phyloP scores from a whole-genome alignment of 2,329 filamentous ascomycete species.

The Fusarium tanahbumbuense region DNA sequence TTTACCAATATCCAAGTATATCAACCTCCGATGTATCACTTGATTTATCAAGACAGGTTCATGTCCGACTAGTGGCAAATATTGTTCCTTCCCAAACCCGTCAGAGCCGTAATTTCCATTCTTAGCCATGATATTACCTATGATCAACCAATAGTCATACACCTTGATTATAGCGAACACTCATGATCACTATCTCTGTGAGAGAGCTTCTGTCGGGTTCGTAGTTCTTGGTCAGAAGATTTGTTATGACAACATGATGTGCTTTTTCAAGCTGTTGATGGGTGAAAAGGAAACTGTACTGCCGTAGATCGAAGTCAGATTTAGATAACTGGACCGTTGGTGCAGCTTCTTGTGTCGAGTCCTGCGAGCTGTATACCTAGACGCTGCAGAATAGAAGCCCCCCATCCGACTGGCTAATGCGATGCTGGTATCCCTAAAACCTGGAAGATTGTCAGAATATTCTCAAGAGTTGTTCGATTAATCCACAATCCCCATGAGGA shows the following conservation, averaged over 20 bases:
- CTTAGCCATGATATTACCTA: neutral
- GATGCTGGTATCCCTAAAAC: neutral
- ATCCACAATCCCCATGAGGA: neutral
- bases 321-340: neutral
- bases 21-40: too few relatives aligned
- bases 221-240: neutral
- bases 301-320: neutral
- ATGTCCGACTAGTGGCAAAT: fast-evolving
- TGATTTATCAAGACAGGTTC: too few relatives aligned
- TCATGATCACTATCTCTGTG: neutral
- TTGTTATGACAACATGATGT: neutral
- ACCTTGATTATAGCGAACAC: neutral
- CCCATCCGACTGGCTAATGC: neutral
- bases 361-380: neutral
- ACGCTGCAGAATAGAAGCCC: neutral
- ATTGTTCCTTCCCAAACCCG: neutral
- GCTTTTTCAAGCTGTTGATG: neutral
- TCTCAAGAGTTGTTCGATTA: neutral
- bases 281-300: neutral
- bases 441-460: neutral
- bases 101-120: neutral
- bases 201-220: neutral
- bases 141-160: neutral
- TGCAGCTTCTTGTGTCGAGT: neutral
- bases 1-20: neutral